Percentiles rank a stretch among this genome's conserved stretches.
Conservation (phyloP, 176 grass and related monocot species). For the Carex pumila region DNA sequence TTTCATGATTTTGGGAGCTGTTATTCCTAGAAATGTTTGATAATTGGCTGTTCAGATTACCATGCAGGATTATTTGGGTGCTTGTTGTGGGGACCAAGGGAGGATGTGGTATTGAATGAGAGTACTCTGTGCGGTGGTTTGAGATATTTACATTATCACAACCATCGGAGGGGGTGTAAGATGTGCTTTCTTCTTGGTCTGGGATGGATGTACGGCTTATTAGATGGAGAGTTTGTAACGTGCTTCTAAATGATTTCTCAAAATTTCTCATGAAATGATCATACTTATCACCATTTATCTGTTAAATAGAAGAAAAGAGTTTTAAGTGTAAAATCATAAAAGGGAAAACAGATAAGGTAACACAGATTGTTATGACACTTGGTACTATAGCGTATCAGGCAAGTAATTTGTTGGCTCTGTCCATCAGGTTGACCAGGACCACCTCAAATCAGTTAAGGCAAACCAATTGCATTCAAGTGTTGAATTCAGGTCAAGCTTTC, state of each 20-base stretch:
- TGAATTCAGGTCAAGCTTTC: not conserved
- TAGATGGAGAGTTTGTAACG: conserved; percentile 70
- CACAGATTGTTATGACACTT: not conserved
- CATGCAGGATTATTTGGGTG: conserved; percentile 40
- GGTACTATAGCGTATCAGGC: not conserved
- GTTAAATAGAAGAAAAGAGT: conserved; percentile 20
- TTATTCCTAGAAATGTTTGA: conserved; percentile 15
- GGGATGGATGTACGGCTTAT: conserved; percentile 46
- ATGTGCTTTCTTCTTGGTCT: conserved; percentile 15
- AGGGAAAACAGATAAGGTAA: not conserved
- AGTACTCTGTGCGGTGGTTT: conserved; percentile 22
- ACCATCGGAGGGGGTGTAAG: conserved; percentile 28
- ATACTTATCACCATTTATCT: conserved; percentile 85
- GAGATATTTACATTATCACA: conserved; percentile 17
- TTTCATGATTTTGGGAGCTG: conserved; percentile 19
- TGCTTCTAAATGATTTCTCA: conserved; percentile 94
- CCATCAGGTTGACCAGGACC: not conserved
- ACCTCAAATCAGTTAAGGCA: not conserved
- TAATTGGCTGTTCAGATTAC: conserved; percentile 36
- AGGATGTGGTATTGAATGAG: conserved; percentile 1
- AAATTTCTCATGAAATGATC: conserved; percentile 76
- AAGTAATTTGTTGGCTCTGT: not conserved
- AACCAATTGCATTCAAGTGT: not conserved
- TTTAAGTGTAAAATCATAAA: not conserved
- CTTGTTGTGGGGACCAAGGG: conserved; percentile 17